These are phyloP conservation scores for Lepraria neglecta DNA, from an alignment of 495 filamentous ascomycete species.

Conservation along the genomic window DNA sequence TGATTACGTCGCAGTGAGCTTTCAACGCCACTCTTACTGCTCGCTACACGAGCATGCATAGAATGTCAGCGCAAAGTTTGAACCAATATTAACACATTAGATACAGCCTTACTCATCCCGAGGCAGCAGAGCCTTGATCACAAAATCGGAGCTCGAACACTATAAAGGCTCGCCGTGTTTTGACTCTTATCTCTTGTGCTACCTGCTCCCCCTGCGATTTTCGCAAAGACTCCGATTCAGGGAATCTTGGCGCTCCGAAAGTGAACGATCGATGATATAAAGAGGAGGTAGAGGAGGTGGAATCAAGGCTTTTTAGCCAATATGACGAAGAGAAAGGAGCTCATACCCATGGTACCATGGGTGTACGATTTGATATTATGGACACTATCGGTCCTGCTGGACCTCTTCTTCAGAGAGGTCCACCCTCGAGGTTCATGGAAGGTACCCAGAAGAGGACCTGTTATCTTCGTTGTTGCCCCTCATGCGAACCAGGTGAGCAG, in stretches of 20 bases:
- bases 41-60: too few species aligned
- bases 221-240: not conserved
- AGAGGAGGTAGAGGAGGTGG: not conserved
- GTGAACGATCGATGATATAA: not conserved
- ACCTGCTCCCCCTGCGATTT: not conserved
- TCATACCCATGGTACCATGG: conserved; percentile 63
- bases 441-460: conserved; percentile 75
- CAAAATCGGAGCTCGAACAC: not conserved
- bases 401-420: conserved; percentile 96
- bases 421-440: conserved; percentile 92
- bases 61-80: not conserved
- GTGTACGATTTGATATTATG: conserved; percentile 78
- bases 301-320: not conserved
- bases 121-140: not conserved
- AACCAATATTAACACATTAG: not conserved
- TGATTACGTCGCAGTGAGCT: not conserved
- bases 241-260: not conserved
- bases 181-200: not conserved
- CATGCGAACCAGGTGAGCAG: conserved; percentile 90
- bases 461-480: conserved; percentile 96
- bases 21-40: not conserved
- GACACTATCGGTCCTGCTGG: conserved; percentile 75
- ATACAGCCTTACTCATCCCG: not conserved
- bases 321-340: conserved; percentile 41
- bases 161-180: not conserved